Conservation (phyloP, 1,284 basidiomycete genomes). For the Xanthoconium separans region DNA sequence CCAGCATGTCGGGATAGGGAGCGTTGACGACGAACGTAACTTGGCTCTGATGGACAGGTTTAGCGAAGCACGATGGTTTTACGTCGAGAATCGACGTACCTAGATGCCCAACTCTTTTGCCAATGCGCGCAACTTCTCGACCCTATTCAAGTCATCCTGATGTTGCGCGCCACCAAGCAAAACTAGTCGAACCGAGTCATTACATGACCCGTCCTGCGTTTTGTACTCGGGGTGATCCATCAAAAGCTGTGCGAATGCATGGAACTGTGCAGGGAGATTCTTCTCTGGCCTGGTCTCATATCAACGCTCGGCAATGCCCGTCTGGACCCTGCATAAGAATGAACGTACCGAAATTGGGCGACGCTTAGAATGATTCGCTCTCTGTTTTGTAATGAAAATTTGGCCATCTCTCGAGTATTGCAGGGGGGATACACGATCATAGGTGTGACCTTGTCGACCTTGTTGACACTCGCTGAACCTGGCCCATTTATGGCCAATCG, state of each 20-base stretch:
- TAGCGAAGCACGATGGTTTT: neutral
- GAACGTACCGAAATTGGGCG: slow-evolving; percentile 83
- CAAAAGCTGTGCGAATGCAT: slow-evolving; percentile 66
- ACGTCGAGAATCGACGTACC: slow-evolving; percentile 38
- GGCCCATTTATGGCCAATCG: slow-evolving; percentile 25
- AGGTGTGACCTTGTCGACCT: slow-evolving; percentile 7
- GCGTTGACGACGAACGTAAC: slow-evolving; percentile 87
- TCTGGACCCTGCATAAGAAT: neutral
- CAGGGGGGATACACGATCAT: slow-evolving; percentile 88
- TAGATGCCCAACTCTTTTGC: slow-evolving; percentile 65
- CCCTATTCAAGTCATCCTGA: slow-evolving; percentile 68
- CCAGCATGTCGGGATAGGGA: slow-evolving; percentile 68
- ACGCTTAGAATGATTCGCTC: slow-evolving; percentile 78
- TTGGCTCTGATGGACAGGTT: slow-evolving; percentile 46
- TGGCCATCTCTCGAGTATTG: slow-evolving; percentile 74
- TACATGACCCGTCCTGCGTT: slow-evolving; percentile 10
- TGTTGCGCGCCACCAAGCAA: slow-evolving; percentile 88
- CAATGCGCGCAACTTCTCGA: slow-evolving; percentile 59
- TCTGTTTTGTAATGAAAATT: slow-evolving; percentile 61
- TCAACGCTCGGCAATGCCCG: neutral
- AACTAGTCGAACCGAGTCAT: slow-evolving; percentile 51
- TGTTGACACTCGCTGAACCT: slow-evolving; percentile 1
- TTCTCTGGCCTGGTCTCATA: slow-evolving; percentile 78
- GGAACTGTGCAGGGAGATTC: slow-evolving; percentile 83
- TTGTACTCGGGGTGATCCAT: slow-evolving; percentile 58